Evolutionary conservation across 2,329 filamentous ascomycete genomes (phyloP).

Genomic region (Colletotrichum sp.): DNA sequence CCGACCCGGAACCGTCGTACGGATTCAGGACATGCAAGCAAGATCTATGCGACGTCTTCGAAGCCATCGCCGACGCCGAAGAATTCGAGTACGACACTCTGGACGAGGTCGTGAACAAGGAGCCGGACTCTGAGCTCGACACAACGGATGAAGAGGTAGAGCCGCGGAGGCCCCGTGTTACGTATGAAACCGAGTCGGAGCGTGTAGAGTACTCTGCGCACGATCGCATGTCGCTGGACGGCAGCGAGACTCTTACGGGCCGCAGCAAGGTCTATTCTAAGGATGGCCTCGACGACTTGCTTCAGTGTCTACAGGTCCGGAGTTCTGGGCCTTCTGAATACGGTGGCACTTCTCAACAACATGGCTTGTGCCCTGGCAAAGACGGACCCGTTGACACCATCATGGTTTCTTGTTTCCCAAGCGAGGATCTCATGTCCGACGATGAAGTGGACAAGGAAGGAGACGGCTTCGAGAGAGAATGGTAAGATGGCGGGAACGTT

Average conservation of each 20-base stretch:
- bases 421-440: not conserved
- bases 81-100: not conserved
- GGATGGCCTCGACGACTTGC: not conserved
- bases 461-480: not conserved
- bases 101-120: not conserved
- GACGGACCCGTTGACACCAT: not conserved
- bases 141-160: not conserved
- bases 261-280: not conserved
- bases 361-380: not conserved
- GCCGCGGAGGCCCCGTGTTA: not conserved
- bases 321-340: not conserved
- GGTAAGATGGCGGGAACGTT: not conserved
- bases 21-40: not conserved
- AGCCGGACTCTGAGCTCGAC: not conserved
- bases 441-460: not conserved
- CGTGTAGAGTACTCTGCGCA: not conserved
- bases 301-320: not conserved
- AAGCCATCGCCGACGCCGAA: not conserved
- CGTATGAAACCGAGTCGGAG: not conserved
- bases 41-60: not conserved
- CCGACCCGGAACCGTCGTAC: not conserved
- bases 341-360: not conserved
- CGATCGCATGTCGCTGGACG: not conserved
- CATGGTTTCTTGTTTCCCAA: not conserved
- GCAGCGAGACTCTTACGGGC: not conserved